Percentiles rank a stretch among this genome's conserved stretches.
Evolutionary conservation across 306 rosid species (phyloP).

Genomic region (Vigna radiata): DNA sequence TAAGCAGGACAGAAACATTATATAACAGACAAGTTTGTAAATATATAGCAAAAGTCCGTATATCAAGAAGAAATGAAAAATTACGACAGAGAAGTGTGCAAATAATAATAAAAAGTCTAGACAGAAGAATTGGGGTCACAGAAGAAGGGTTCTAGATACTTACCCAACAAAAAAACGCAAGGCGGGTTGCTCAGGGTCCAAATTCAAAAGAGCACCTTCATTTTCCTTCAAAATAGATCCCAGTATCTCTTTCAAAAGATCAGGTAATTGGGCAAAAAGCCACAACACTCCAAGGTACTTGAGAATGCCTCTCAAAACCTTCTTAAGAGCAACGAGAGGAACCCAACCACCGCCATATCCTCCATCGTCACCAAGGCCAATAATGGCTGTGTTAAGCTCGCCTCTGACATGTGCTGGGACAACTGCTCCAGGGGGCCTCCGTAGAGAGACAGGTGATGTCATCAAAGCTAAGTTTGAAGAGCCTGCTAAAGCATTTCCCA

Average conservation of each 20-base stretch:
- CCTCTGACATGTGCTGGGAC: conserved; percentile 99
- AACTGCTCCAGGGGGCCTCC: conserved; percentile 89
- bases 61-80: conserved; percentile 27
- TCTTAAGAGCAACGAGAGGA: conserved; percentile 98
- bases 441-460: conserved; percentile 67
- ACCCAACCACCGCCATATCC: conserved; percentile 99
- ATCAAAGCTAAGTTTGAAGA: conserved; percentile 80
- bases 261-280: conserved; percentile 98
- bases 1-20: neutral
- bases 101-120: neutral
- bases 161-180: conserved; percentile 98
- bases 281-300: conserved; percentile 98
- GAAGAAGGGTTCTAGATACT: conserved; percentile 32
- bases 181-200: conserved; percentile 99
- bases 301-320: conserved; percentile 96
- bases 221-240: conserved; percentile 98
- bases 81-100: neutral
- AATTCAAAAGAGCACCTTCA: conserved; percentile 94
- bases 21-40: too few relatives aligned
- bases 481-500: conserved; percentile 81
- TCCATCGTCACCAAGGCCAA: conserved; percentile 99
- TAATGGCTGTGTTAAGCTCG: conserved; percentile 95
- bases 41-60: neutral
- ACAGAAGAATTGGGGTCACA: neutral
- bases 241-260: conserved; percentile 87